Evolutionary conservation across 2,329 filamentous ascomycete genomes (phyloP), one percentile per base, ranked within the genome.

Genomic region (Neopestalotiopsis rosae): DNA sequence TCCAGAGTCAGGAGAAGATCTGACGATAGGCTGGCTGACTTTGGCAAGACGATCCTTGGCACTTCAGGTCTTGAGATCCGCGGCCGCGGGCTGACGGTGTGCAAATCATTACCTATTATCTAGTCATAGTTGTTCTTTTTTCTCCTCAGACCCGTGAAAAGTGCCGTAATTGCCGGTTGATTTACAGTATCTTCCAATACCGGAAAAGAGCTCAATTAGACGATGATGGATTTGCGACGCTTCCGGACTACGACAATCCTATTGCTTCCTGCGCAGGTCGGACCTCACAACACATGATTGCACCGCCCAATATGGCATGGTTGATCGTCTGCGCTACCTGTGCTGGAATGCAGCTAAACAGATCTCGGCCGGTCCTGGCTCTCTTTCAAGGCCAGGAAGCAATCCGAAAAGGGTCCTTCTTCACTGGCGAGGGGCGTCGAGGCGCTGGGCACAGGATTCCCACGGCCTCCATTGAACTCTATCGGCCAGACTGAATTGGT

Each of bases 401-500:
- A 34, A 28, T 24, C 28, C 57, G 34, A 30, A 49, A 49, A 34
- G 45, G 63, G 17, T 52, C 12, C 40, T 30, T 20, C 30, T 14
- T 34, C 9, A 59, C 57, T 34, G 32, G 40, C 30, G 45, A 52
- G 45, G 32, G 34, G 6, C 34, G 34, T 38, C 34, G 34, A 38
- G 34, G 32, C 59, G 59, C 59, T 30, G 59, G 24, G 59, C 30
- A n/a, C 32, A 38, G 30, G 14, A 34, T 62, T 30, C 59, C 59
- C 40, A 30, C 7, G 65, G 66, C 61, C 40, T 32, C 62, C 68
- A n/a, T 61, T 62, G 38, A 38, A 49, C 68, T 65, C 38, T 68
- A 66, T 69, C 62, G 65, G 72, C 69, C 67, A 57, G 68, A 34
- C 70, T 67, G 63, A 68, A 66, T 32, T 59, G 68, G 68, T 67